Conservation (phyloP, 1,284 basidiomycete species). For the Malassezia pachydermatis region DNA sequence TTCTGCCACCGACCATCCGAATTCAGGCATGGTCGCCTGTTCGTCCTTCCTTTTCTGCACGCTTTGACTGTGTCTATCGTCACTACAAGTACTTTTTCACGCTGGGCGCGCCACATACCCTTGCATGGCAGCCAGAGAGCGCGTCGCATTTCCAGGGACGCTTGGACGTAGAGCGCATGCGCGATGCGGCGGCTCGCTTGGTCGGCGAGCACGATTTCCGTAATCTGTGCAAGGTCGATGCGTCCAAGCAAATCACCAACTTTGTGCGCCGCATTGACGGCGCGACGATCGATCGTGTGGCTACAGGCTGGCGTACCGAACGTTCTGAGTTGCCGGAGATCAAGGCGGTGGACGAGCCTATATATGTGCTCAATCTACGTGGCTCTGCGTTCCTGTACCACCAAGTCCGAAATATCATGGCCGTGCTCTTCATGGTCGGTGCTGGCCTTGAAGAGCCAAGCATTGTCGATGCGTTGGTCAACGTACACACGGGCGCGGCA, state of each 20-base stretch:
- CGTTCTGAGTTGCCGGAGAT: neutral
- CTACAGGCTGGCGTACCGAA: slow-evolving; percentile 20
- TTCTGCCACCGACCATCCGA: slow-evolving; percentile 79
- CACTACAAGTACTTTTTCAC: slow-evolving; percentile 94
- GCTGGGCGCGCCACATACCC: slow-evolving; percentile 24
- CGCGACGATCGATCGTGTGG: slow-evolving; percentile 55
- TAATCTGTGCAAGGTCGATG: slow-evolving; percentile 90
- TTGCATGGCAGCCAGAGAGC: slow-evolving; percentile 17
- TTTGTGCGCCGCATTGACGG: slow-evolving; percentile 61
- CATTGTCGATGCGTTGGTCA: slow-evolving; percentile 65
- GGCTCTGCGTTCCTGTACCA: slow-evolving; percentile 91
- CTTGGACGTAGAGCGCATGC: slow-evolving; percentile 57
- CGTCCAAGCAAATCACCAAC: slow-evolving; percentile 77
- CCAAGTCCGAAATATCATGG: slow-evolving; percentile 93
- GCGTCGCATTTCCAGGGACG: slow-evolving; percentile 12
- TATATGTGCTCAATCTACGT: slow-evolving; percentile 71
- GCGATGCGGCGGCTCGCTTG: slow-evolving; percentile 61
- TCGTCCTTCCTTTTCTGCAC: slow-evolving; percentile 66
- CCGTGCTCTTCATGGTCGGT: slow-evolving; percentile 79
- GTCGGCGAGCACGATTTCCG: slow-evolving; percentile 90
- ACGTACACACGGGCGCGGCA: slow-evolving; percentile 52
- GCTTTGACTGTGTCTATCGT: slow-evolving; percentile 73
- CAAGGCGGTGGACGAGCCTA: slow-evolving; percentile 19
- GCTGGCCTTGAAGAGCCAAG: slow-evolving; percentile 65
- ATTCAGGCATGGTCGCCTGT: slow-evolving; percentile 93